These are phyloP conservation scores for Psilocybe tampanensis DNA, from an alignment of 768 basidiomycete genomes.

Conservation along the genomic window DNA sequence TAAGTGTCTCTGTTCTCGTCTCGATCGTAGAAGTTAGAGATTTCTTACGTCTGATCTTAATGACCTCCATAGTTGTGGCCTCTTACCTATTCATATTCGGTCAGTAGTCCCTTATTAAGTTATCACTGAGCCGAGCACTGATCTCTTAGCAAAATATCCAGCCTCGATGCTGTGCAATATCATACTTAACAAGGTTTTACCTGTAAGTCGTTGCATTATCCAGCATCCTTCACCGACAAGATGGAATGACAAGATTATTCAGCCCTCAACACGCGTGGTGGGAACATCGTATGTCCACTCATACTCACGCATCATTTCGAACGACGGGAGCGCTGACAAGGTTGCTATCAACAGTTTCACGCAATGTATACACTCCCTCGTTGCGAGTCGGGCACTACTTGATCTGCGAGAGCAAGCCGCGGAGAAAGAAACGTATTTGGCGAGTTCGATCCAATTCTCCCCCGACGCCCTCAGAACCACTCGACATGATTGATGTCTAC, in stretches of 20 bases:
- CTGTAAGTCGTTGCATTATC: not conserved
- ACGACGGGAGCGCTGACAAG: not conserved
- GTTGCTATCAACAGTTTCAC: not conserved
- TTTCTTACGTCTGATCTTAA: not conserved
- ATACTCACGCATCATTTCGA: not conserved
- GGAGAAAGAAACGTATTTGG: not conserved
- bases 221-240: no score
- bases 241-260: not conserved
- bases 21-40: no score
- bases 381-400: not conserved
- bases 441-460: not conserved
- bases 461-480: not conserved
- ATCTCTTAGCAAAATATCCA: no score
- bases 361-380: not conserved
- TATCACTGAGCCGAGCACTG: no score
- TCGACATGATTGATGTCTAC: no score
- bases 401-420: not conserved
- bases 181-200: not conserved
- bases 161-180: not conserved
- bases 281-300: not conserved
- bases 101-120: no score
- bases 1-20: not conserved
- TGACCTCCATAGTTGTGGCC: not conserved
- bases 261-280: not conserved
- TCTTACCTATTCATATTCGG: not conserved